Evolutionary conservation across 78 protist genomes (phyloP).

Genomic region (Speleostelium caveatum): DNA sequence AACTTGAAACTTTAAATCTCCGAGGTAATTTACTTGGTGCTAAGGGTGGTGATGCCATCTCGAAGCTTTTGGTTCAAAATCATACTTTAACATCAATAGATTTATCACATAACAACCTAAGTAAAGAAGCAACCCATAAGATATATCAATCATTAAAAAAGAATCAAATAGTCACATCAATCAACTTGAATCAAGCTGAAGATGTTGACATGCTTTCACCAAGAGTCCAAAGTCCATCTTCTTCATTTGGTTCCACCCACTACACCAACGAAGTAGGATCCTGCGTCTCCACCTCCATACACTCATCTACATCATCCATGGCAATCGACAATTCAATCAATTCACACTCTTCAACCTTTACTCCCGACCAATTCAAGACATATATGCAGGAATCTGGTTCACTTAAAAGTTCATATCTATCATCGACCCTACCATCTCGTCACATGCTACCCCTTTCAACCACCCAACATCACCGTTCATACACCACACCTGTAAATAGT

Average conservation of each 20-base stretch:
- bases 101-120: slow-evolving; percentile 40
- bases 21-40: slow-evolving; percentile 39
- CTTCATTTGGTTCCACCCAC: not conserved
- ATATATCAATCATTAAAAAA: slow-evolving; percentile 7
- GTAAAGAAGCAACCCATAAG: slow-evolving; percentile 3
- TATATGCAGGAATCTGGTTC: not conserved
- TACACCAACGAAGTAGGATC: not conserved
- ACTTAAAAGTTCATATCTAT: too few species aligned
- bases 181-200: slow-evolving; percentile 12
- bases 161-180: slow-evolving; percentile 4
- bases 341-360: not conserved
- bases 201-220: not conserved
- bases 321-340: not conserved
- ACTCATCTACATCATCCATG: not conserved
- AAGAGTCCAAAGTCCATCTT: not conserved
- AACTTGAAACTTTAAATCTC: slow-evolving; percentile 32
- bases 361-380: not conserved
- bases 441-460: not conserved
- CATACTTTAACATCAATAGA: slow-evolving; percentile 22
- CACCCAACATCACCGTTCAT: not conserved
- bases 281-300: not conserved
- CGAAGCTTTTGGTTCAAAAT: slow-evolving; percentile 9
- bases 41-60: slow-evolving; percentile 28
- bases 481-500: not conserved
- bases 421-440: not conserved